Evolutionary conservation across 371 early-diverging fungal species (phyloP), one percentile per base, ranked within the genome.

Genomic region (Mortierella sp.): DNA sequence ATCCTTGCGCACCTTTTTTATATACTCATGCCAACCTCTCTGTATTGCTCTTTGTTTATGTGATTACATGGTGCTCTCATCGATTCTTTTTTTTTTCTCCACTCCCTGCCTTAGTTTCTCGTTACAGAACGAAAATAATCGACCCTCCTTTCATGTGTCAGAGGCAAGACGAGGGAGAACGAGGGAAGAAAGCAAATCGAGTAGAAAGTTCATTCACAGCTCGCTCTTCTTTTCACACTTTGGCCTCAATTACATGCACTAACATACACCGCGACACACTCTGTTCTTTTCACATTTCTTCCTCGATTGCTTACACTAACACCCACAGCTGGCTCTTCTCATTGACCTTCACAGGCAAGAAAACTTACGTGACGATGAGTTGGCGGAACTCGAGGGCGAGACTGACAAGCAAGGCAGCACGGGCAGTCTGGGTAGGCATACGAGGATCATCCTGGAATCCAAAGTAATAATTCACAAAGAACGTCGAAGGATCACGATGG

Each of bases 391-490:
- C 87, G 55, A 86, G 78, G 32, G 87, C 87, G 16, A 86, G 82
- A 35, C 87, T 86, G 71, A 86, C 87, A 27, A 86, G 78, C 32
- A 80, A 75, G 5, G 87, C 87, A 3, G 87, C 87, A 54, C 87
- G 87, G 35, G 87, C 87, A 18, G 87, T 86, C 74, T 86, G 87
- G 3, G 87, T 86, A 7, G 87, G 87, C 79, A 80, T 77, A 4
- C 87, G 82, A n/a, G 87, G 71, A 60, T 86, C 87, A 71, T 86
- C 87, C 55, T 86, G 87, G 71, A 86, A 86, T 1, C 87, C 87
- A 80, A 86, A 86, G 80, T 77, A 86, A 35, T 86, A 86, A 63
- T 86, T 86, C 71, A 87, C 72, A 43, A 78, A 85, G 48, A 87
- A 81, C 18, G 81, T 81, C 7, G 84, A 81, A 3, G 84, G 63